Conservation (phyloP, 2,329 filamentous ascomycete species). For the Alternaria sp. region DNA sequence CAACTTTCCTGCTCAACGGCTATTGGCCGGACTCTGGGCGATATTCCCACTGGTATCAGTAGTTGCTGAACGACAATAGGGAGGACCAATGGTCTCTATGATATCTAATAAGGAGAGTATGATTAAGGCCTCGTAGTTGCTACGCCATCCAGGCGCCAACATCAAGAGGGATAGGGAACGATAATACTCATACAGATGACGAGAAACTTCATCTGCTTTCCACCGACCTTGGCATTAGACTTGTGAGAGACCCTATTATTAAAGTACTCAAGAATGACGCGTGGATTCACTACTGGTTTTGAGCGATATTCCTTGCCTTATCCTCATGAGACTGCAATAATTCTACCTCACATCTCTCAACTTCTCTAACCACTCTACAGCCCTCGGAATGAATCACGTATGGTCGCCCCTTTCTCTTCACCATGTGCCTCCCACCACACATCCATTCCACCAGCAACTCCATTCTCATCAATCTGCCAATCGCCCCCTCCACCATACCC, state of each 20-base stretch:
- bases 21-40: neutral
- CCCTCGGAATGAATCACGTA: slow-evolving; percentile 26
- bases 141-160: neutral
- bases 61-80: neutral
- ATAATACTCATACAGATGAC: neutral
- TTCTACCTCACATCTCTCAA: neutral
- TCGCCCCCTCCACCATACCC: slow-evolving; percentile 32
- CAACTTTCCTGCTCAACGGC: neutral
- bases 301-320: too few relatives aligned
- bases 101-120: neutral
- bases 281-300: too few relatives aligned
- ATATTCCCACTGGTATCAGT: neutral
- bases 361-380: slow-evolving; percentile 7
- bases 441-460: slow-evolving; percentile 29
- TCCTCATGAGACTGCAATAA: neutral
- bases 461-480: slow-evolving; percentile 29
- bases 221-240: too few relatives aligned
- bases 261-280: too few relatives aligned
- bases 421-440: slow-evolving; percentile 33
- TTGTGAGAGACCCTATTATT: too few relatives aligned
- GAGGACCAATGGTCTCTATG: neutral
- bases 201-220: too few relatives aligned
- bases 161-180: neutral
- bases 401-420: slow-evolving; percentile 21
- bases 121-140: neutral